Percentiles rank a stretch among this genome's conserved stretches.
Evolutionary conservation across 2,329 filamentous ascomycete genomes (phyloP).

Genomic region (Alternaria consortialis): DNA sequence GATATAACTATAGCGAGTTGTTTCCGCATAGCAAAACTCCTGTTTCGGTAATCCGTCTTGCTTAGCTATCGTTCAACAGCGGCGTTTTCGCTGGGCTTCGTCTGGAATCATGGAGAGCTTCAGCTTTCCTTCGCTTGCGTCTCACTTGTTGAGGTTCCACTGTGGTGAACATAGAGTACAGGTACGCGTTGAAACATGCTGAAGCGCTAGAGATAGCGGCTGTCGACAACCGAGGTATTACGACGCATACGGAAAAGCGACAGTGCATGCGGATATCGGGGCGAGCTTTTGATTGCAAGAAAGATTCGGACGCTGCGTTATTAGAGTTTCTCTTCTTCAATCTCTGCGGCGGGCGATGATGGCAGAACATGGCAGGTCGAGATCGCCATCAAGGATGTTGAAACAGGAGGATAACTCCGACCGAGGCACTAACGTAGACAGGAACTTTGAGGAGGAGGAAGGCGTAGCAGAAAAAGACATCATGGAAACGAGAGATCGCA

Average conservation of each 20-base stretch:
- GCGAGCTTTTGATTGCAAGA: neutral
- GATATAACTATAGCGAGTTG: neutral
- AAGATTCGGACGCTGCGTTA: neutral
- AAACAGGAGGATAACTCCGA: neutral
- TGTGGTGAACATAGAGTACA: neutral
- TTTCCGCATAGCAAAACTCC: conserved; percentile 1
- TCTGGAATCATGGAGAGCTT: conserved; percentile 1
- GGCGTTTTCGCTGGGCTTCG: neutral
- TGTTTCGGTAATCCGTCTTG: neutral
- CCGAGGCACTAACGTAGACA: conserved; percentile 6
- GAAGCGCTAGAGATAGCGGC: conserved; percentile 6
- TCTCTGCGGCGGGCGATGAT: neutral
- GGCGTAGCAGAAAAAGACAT: conserved; percentile 16
- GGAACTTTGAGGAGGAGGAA: neutral
- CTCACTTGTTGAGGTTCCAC: neutral
- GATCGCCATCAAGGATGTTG: conserved; percentile 7
- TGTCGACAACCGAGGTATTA: conserved; percentile 14
- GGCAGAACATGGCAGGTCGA: neutral
- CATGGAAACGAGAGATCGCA: conserved; percentile 1
- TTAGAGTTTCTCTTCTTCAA: neutral
- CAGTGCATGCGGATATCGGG: conserved; percentile 7
- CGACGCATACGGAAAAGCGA: conserved; percentile 8
- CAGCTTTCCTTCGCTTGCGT: neutral
- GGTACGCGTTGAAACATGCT: conserved; percentile 1
- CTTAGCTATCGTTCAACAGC: neutral